Conservation (phyloP, 805 yeast genomes). For the Myxozyma neotropica region DNA sequence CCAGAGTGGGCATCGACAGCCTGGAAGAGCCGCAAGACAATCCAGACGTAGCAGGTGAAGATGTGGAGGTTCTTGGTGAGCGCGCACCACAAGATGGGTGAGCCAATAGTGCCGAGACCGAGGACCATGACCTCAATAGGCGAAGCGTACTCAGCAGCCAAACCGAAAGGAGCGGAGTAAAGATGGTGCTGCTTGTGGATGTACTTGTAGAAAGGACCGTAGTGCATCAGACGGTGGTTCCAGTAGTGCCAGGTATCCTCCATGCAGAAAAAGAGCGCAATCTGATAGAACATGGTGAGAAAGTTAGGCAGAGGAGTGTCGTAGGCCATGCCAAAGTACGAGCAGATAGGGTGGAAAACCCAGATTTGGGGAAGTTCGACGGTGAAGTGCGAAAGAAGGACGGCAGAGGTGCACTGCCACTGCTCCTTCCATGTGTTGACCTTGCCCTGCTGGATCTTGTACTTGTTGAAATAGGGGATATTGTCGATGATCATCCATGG, state of each 20-base stretch:
- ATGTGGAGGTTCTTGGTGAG: slow-evolving; percentile 77
- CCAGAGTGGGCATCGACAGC: slow-evolving; percentile 98
- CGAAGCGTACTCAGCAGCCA: slow-evolving; percentile 97
- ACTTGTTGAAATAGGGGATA: slow-evolving; percentile 80
- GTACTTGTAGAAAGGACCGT: slow-evolving; percentile 84
- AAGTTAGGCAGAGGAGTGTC: slow-evolving; percentile 82
- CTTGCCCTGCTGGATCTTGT: slow-evolving; percentile 86
- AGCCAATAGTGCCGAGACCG: slow-evolving; percentile 95
- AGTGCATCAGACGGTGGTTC: slow-evolving; percentile 88
- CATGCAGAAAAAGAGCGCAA: slow-evolving; percentile 73
- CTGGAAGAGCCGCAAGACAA: slow-evolving; percentile 83
- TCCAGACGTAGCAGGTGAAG: slow-evolving; percentile 89
- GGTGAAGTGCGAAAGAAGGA: slow-evolving; percentile 80
- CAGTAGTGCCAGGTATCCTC: slow-evolving; percentile 98
- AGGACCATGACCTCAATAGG: slow-evolving; percentile 88
- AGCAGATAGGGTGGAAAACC: slow-evolving; percentile 94
- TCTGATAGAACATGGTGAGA: slow-evolving; percentile 62
- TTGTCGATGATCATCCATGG: slow-evolving; percentile 91
- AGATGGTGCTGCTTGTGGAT: slow-evolving; percentile 98
- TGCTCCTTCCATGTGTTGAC: slow-evolving; percentile 81
- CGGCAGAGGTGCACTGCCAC: slow-evolving; percentile 87
- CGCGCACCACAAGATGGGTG: slow-evolving; percentile 83
- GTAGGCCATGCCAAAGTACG: slow-evolving; percentile 72
- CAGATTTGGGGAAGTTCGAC: slow-evolving; percentile 96
- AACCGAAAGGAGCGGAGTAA: slow-evolving; percentile 96